A percentile compares a stretch with the other conserved stretches of the same genome.
phyloP scores from a whole-genome alignment of 2,329 filamentous ascomycete species.

The Nakataea oryzae region DNA sequence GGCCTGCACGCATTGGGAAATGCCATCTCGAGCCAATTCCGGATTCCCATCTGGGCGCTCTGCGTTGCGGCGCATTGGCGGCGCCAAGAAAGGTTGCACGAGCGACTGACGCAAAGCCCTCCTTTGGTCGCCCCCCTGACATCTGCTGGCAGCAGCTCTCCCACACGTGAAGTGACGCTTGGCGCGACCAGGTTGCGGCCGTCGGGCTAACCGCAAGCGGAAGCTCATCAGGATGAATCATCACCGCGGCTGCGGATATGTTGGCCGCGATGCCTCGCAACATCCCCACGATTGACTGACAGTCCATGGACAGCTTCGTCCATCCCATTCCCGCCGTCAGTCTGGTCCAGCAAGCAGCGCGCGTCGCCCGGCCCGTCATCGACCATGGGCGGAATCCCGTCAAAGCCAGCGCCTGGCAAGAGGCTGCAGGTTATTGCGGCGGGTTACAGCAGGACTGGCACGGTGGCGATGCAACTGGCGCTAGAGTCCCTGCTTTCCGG shows the following conservation, averaged over 20 bases:
- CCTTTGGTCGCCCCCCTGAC: too few species aligned
- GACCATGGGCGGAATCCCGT: constrained; percentile 18
- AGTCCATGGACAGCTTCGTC: too few species aligned
- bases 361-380: background rate
- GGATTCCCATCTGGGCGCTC: background rate
- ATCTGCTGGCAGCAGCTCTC: background rate
- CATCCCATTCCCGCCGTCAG: background rate
- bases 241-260: background rate
- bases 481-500: constrained; percentile 34
- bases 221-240: background rate
- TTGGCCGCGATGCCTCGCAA: background rate
- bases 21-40: too few species aligned
- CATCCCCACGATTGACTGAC: too few species aligned
- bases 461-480: constrained; percentile 36
- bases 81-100: background rate
- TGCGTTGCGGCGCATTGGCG: too few species aligned
- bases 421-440: constrained; percentile 30
- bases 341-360: background rate
- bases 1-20: background rate
- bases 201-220: background rate
- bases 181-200: too few species aligned
- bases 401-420: constrained; percentile 19
- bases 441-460: constrained; percentile 35
- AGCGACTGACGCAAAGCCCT: background rate
- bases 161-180: background rate